A percentile compares a stretch with the other conserved stretches of the same genome.
phyloP scores from a whole-genome alignment of 2,329 filamentous ascomycete species.

The Hypoxylon sp. region DNA sequence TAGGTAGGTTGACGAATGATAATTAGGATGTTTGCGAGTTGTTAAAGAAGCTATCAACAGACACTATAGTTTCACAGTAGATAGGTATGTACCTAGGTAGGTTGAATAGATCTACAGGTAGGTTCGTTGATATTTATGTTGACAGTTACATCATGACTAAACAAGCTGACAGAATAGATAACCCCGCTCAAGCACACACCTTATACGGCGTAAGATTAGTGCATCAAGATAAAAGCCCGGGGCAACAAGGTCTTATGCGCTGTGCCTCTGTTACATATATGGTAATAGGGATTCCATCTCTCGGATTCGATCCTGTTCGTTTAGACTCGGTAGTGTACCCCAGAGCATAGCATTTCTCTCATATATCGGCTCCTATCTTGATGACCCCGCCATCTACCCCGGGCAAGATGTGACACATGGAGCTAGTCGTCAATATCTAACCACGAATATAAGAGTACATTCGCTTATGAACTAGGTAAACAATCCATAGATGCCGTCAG shows the following conservation, averaged over 20 bases:
- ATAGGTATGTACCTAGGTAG: background rate
- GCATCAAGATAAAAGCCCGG: background rate
- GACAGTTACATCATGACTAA: constrained; percentile 10
- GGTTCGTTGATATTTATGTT: constrained; percentile 16
- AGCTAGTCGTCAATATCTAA: background rate
- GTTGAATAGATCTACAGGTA: background rate
- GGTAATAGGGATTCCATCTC: constrained; percentile 16
- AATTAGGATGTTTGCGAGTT: background rate
- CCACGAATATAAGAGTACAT: too few relatives aligned
- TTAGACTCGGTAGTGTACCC: background rate
- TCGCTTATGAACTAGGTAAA: too few relatives aligned
- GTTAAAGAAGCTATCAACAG: background rate
- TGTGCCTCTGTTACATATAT: background rate
- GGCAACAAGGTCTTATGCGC: background rate
- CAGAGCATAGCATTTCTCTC: background rate
- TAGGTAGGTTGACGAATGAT: constrained; percentile 5
- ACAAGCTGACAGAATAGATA: background rate
- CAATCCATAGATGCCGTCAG: too few relatives aligned
- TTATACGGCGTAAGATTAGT: background rate
- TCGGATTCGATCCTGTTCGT: background rate
- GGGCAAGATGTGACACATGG: background rate
- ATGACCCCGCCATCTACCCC: background rate
- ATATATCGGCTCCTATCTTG: background rate
- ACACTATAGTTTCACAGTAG: background rate
- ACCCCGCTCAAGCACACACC: background rate